phyloP scores from a whole-genome alignment of 371 early-diverging fungal genomes.

The Circinella umbellata region DNA sequence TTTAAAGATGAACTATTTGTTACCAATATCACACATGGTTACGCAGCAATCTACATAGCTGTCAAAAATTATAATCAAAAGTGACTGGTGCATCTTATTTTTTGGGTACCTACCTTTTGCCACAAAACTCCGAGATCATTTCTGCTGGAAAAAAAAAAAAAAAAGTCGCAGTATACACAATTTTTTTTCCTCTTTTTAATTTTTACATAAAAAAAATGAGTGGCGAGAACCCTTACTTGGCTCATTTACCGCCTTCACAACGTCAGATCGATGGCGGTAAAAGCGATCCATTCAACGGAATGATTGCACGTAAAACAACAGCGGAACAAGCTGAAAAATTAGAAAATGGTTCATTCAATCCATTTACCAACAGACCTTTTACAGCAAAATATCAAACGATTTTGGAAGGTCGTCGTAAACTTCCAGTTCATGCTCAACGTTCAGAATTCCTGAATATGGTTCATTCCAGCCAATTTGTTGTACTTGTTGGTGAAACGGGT shows the following conservation, averaged over 20 bases:
- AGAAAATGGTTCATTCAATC: conserved; percentile 81
- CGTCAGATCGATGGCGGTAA: conserved; percentile 33
- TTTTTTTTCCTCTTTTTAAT: conserved; percentile 1
- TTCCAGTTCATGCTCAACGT: conserved; percentile 92
- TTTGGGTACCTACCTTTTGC: too few relatives aligned
- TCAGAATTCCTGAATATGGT: conserved; percentile 84
- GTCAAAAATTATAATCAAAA: too few relatives aligned
- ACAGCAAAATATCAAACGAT: conserved; percentile 84
- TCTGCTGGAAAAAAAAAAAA: too few relatives aligned
- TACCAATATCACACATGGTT: too few relatives aligned
- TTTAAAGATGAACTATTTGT: too few relatives aligned
- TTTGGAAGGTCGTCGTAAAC: conserved; percentile 76
- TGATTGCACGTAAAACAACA: conserved; percentile 71
- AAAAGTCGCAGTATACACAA: neutral
- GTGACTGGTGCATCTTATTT: too few relatives aligned
- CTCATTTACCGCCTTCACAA: conserved; percentile 53
- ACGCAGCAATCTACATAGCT: too few relatives aligned
- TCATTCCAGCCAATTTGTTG: conserved; percentile 85
- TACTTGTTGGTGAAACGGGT: conserved; percentile 91
- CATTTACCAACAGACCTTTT: conserved; percentile 82
- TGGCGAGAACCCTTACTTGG: conserved; percentile 66
- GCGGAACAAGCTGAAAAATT: conserved; percentile 70
- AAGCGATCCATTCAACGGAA: conserved; percentile 39
- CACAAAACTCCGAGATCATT: too few relatives aligned
- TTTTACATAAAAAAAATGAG: conserved; percentile 5